A percentile compares a stretch with the other conserved stretches of the same genome.
Evolutionary conservation across 2,329 filamentous ascomycete species (phyloP).

Genomic region (Penicillium glabrum): DNA sequence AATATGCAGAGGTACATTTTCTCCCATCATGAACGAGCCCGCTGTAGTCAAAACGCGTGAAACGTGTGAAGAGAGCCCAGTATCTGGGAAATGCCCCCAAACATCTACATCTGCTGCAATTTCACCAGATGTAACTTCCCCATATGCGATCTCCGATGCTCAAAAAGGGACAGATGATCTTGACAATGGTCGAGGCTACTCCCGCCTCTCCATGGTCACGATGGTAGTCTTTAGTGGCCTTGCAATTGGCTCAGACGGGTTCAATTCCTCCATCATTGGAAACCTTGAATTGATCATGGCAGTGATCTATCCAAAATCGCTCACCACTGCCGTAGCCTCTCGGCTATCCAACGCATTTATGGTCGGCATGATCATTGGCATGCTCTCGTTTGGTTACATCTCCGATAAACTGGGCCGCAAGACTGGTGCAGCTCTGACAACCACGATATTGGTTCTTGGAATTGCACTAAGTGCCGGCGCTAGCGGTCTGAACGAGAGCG

Average conservation of each 20-base stretch:
- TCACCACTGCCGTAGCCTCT: constrained; percentile 28
- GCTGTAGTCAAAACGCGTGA: neutral
- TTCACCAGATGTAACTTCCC: neutral
- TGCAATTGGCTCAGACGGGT: constrained; percentile 37
- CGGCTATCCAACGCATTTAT: constrained; percentile 57
- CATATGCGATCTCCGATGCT: neutral
- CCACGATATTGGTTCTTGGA: constrained; percentile 49
- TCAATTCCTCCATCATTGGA: constrained; percentile 36
- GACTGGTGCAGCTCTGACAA: constrained; percentile 51
- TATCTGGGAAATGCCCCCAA: neutral
- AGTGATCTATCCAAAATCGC: constrained; percentile 20
- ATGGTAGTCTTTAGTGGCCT: constrained; percentile 38
- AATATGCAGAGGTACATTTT: neutral
- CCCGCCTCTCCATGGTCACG: constrained; percentile 28
- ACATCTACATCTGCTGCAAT: neutral
- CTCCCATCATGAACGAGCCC: neutral
- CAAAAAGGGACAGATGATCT: neutral
- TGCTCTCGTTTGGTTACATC: constrained; percentile 54
- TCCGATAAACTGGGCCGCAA: constrained; percentile 53
- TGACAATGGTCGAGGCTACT: constrained; percentile 9
- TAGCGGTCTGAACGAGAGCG: constrained; percentile 36
- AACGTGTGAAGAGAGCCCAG: neutral
- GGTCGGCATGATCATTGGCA: constrained; percentile 59
- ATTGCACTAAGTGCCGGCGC: constrained; percentile 51
- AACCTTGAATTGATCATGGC: constrained; percentile 45